Evolutionary conservation across 371 early-diverging fungal genomes (phyloP), one percentile per base, ranked within the genome.

Genomic region (Circinella umbellata): DNA sequence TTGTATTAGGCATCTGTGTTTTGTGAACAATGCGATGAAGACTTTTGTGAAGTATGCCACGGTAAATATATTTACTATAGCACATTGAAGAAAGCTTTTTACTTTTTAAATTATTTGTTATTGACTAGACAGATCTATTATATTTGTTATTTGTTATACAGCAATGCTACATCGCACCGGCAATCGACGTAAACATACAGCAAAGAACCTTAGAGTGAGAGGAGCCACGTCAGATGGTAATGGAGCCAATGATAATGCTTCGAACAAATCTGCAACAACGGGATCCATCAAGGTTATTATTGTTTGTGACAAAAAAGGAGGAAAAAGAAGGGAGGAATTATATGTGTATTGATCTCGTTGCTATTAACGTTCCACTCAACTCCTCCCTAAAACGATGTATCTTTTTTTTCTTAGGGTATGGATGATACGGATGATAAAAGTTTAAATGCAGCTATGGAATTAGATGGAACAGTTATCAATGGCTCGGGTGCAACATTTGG

Each of bases 41-140:
- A 90, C 73, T 98, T 93, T 88, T 98, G 98, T 75, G 93, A 94
- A 77, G 96, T 97, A 39, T 96, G 98, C 77, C 93, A 87, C 73
- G 85, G 84, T 73, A 68, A 51, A 38, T 11, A 5, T 37, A 38
- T 17, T 15, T 42, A 9, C 7, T 47, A 18, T n/a, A 18, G 9
- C 11, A 6, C 11, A 42, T 42, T 42, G 42, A 42, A 42, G 1
- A 42, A 11, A 11, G 11, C 3, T 42, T 1, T 42, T 42, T 9
- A 9, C 42, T 11, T 42, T 6, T 42, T 42, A 42, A 11, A 27
- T 27, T 27, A 27, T 27, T 27, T 42, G 42, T 42, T 11, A 42
- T 42, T 42, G 42, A 42, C 42, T 42, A 6, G 11, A 42, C 11
- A 11, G 42, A 9, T 42, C 6, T 42, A 1, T 42, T 6, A 42